Conservation (phyloP, 164 flowering plant species). For the Kalanchoe fedtschenkoi region DNA sequence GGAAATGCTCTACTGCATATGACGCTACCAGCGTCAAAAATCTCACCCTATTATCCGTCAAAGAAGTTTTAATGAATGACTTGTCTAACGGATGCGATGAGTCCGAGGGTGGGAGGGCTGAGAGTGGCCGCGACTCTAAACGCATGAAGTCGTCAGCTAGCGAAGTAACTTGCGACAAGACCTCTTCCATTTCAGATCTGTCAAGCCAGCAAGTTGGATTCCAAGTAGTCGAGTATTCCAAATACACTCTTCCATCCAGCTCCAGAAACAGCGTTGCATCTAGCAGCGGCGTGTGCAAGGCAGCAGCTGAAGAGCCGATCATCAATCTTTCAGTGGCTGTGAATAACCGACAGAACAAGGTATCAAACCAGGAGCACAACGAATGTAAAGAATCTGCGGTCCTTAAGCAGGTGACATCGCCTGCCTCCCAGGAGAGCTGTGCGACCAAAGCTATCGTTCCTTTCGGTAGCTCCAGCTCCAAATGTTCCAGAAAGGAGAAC, state of each 20-base stretch:
- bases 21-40: constrained; percentile 35
- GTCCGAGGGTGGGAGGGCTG: constrained; percentile 10
- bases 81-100: constrained; percentile 12
- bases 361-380: constrained; percentile 7
- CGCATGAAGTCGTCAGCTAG: constrained; percentile 31
- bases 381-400: constrained; percentile 15
- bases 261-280: constrained; percentile 21
- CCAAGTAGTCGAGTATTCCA: constrained; percentile 50
- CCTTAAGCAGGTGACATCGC: constrained; percentile 29
- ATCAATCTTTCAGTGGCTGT: constrained; percentile 6
- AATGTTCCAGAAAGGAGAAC: neutral
- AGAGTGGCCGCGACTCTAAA: constrained; percentile 21
- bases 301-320: constrained; percentile 9
- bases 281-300: too few relatives aligned
- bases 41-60: constrained; percentile 26
- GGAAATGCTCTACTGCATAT: constrained; percentile 16
- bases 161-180: constrained; percentile 15
- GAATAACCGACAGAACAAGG: constrained; percentile 12
- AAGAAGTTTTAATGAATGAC: constrained; percentile 18
- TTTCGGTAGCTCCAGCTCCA: neutral
- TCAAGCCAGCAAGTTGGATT: constrained; percentile 16
- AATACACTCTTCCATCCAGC: constrained; percentile 32
- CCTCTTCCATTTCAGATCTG: constrained; percentile 12
- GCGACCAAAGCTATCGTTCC: constrained; percentile 11
- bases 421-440: constrained; percentile 50